These are phyloP conservation scores for Wickerhamomyces ciferrii DNA, from an alignment of 805 yeast genomes.

Conservation along the genomic window DNA sequence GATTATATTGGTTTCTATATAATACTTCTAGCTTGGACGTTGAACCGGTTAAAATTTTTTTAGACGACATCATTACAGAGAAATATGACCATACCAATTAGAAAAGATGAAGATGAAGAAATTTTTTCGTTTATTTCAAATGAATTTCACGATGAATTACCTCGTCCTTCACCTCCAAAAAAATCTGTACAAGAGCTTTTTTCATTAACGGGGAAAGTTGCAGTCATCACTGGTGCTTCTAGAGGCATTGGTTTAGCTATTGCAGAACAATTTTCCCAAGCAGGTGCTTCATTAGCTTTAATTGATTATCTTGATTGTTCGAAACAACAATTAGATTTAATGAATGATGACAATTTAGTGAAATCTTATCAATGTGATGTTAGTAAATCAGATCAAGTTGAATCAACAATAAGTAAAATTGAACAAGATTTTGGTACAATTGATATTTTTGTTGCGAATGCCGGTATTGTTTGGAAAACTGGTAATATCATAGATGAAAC, in stretches of 20 bases:
- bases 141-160: slow-evolving; percentile 28
- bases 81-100: not conserved
- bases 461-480: slow-evolving; percentile 44
- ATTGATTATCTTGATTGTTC: slow-evolving; percentile 9
- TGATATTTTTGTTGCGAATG: slow-evolving; percentile 79
- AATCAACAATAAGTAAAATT: slow-evolving; percentile 25
- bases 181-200: slow-evolving; percentile 54
- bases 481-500: not conserved
- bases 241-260: slow-evolving; percentile 75
- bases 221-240: slow-evolving; percentile 73
- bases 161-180: slow-evolving; percentile 43
- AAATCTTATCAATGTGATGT: slow-evolving; percentile 37
- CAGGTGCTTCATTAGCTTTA: slow-evolving; percentile 73
- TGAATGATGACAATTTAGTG: slow-evolving; percentile 51
- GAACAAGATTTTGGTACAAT: slow-evolving; percentile 62
- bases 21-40: too few relatives aligned
- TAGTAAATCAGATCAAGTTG: slow-evolving; percentile 13
- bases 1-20: too few relatives aligned
- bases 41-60: not conserved
- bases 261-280: slow-evolving; percentile 75
- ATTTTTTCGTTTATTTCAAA: not conserved
- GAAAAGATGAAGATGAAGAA: not conserved
- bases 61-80: not conserved
- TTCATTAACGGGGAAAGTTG: slow-evolving; percentile 75
- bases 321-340: slow-evolving; percentile 38